These are phyloP conservation scores for Pichia rugopelliculosa DNA, from an alignment of 805 yeast genomes.

Conservation along the genomic window DNA sequence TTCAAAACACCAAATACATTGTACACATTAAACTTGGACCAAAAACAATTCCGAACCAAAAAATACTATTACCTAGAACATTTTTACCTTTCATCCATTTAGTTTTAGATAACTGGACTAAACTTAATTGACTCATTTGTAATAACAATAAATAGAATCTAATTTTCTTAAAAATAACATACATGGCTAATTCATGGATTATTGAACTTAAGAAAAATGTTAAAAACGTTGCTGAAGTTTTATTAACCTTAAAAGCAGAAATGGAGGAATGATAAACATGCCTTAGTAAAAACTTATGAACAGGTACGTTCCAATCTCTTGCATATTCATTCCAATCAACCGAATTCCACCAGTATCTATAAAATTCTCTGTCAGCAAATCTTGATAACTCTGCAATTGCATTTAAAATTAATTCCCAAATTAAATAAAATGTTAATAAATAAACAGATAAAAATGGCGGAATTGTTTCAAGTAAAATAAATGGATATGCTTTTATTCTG, in stretches of 20 bases:
- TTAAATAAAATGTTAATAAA: constrained; percentile 72
- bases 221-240: constrained; percentile 60
- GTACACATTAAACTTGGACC: constrained; percentile 90
- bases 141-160: constrained; percentile 74
- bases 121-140: constrained; percentile 85
- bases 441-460: constrained; percentile 77
- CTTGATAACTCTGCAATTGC: constrained; percentile 81
- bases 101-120: constrained; percentile 57
- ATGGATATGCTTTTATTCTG: constrained; percentile 42
- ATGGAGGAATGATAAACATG: constrained; percentile 93
- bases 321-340: constrained; percentile 91
- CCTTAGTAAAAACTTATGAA: constrained; percentile 77
- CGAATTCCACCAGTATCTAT: constrained; percentile 98
- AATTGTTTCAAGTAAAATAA: constrained; percentile 60
- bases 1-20: constrained; percentile 66
- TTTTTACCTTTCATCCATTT: constrained; percentile 47
- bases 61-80: constrained; percentile 68
- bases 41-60: constrained; percentile 86
- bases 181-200: constrained; percentile 92
- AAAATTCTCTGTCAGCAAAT: constrained; percentile 88
- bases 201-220: constrained; percentile 75
- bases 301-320: constrained; percentile 91
- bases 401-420: constrained; percentile 93
- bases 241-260: constrained; percentile 61
- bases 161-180: constrained; percentile 66